Evolutionary conservation across 805 yeast genomes (phyloP), one percentile per base, ranked within the genome.

Genomic region (Schwanniomyces yamadae): DNA sequence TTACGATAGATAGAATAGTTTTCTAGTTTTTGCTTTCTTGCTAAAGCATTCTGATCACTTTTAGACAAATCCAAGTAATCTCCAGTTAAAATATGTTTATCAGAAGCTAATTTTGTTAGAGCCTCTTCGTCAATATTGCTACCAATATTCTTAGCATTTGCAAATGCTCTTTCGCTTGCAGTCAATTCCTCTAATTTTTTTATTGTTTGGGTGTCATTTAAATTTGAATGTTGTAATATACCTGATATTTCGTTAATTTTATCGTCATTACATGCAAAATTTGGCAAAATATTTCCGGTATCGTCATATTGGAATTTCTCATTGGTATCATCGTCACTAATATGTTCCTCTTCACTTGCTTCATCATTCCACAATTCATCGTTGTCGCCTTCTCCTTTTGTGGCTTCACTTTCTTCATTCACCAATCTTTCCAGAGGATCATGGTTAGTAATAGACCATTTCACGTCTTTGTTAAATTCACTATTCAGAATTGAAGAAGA

Each of bases 381-480:
- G 17, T 27, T 16, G 15, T 16, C 2, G 11, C 5, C 12, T 5
- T 40, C 37, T 1, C 41, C 44, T n/a, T 30, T 39, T 12, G 6
- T 12, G 8, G 23, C 23, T 7, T 13, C 16, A 11, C 33, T 45
- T n/a, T 36, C 33, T 12, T 36, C 36, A 10, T 27, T 19, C 10
- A 48, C 51, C 23, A 82, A 55, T 40, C 93, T 62, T 48, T 81
- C 84, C 43, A 81, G 80, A 0, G 95, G 95, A 48, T 84, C 90
- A 47, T 79, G 84, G 36, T 76, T 74, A 31, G 85, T 70, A 27
- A 84, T 80, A 0, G 85, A 75, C 80, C 84, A 82, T 46, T 74
- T 75, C 37, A 76, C 50, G 24, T 70, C 75, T 41, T 66, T 68
- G 37, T 54, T 54, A 40, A 47, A 57, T 25, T 62, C 71, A 32